phyloP scores from a whole-genome alignment of 257 asterid genomes.

The Przewalskia tangutica region DNA sequence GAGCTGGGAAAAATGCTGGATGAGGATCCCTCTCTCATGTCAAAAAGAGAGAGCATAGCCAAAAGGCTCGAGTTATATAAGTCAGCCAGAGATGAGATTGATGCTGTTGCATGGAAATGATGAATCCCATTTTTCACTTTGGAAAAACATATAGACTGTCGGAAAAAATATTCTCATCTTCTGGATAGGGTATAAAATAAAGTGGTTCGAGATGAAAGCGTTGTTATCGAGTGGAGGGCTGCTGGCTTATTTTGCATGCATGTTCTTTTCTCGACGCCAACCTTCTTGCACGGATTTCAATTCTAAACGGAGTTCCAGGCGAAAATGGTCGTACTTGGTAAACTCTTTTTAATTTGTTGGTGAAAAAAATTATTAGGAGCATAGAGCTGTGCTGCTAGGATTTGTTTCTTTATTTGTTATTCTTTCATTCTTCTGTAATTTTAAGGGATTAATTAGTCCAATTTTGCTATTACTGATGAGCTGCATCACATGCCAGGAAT shows the following conservation, averaged over 20 bases:
- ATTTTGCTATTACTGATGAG: background rate
- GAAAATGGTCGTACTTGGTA: background rate
- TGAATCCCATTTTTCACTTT: background rate
- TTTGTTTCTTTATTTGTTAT: background rate
- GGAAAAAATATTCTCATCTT: background rate
- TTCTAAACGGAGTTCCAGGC: background rate
- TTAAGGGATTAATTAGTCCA: background rate
- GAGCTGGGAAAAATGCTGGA: constrained; percentile 89
- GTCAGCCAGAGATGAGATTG: constrained; percentile 95
- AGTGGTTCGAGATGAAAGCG: background rate
- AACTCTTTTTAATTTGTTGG: background rate
- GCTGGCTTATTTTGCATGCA: background rate
- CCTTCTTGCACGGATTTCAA: background rate
- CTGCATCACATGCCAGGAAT: background rate
- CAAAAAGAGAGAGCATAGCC: constrained; percentile 68
- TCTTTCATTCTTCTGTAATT: background rate
- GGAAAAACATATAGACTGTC: background rate
- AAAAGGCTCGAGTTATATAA: constrained; percentile 86
- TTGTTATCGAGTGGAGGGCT: background rate
- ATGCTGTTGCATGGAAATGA: constrained; percentile 95
- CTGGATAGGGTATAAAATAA: background rate
- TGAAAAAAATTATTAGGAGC: background rate
- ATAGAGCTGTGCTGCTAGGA: background rate
- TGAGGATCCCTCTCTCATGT: constrained; percentile 93
- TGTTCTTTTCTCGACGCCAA: background rate